Percentiles rank a stretch among this genome's conserved stretches.
Evolutionary conservation across 2,329 filamentous ascomycete species (phyloP).

Genomic region (Fusarium austroafricanum): DNA sequence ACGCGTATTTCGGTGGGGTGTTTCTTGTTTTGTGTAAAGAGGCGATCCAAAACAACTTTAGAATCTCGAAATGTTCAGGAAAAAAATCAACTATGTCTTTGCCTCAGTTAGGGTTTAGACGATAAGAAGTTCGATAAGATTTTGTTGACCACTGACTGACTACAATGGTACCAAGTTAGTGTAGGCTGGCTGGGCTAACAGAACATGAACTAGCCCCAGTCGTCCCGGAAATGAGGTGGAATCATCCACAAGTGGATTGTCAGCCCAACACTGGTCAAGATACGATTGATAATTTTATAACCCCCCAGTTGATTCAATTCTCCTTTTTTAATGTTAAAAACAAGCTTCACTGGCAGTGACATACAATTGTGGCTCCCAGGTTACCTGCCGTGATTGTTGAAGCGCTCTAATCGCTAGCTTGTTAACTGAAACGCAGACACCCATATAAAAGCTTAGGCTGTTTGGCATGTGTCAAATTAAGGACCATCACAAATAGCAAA

Average conservation of each 20-base stretch:
- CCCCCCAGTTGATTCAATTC: not conserved
- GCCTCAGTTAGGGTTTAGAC: too few species aligned
- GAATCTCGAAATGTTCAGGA: not conserved
- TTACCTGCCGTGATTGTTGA: not conserved
- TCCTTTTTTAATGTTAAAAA: constrained; percentile 29
- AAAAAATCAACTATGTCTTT: too few species aligned
- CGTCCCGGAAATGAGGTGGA: constrained; percentile 30
- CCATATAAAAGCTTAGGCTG: not conserved
- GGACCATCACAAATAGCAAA: too few species aligned
- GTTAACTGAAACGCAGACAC: constrained; percentile 1
- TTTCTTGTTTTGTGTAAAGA: not conserved
- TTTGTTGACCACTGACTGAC: too few species aligned
- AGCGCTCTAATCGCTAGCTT: too few species aligned
- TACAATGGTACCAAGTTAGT: not conserved
- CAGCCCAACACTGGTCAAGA: not conserved
- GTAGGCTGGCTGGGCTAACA: constrained; percentile 10
- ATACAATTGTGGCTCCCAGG: not conserved
- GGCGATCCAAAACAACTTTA: not conserved
- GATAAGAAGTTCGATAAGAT: too few species aligned
- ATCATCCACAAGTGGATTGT: not conserved
- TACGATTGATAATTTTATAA: not conserved
- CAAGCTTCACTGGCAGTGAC: constrained; percentile 29
- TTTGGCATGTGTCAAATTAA: not conserved
- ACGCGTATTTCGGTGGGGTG: not conserved
- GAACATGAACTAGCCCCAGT: not conserved